Evolutionary conservation across 192 early-diverging fungal species (phyloP), one percentile per base, ranked within the genome.

Genomic region (Lobosporangium transversale): DNA sequence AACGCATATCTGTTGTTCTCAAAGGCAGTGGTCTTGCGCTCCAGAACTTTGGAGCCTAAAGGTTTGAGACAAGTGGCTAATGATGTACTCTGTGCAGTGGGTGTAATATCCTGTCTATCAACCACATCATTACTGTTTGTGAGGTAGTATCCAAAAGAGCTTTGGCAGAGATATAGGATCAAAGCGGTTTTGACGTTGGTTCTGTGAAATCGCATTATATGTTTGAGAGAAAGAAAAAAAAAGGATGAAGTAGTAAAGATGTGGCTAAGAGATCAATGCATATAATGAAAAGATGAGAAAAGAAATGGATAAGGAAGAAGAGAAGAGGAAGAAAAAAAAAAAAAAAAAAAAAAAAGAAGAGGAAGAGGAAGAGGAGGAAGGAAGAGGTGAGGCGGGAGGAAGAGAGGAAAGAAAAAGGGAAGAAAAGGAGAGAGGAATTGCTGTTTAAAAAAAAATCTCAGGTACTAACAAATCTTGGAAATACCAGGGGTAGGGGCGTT

Each of bases 11-110:
- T 21, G 15, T 70, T 36, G 18, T 11, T 47, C 23, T 53, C 43
- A 35, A 54, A 70, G 5, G 20, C n/a, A 0, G 68, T 29, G 3
- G 58, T 62, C 1, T 43, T 1, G 30, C 58, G 50, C 44, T 44
- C 29, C 18, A 70, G 58, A 20, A 70, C 68, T 14, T 55, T 70
- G 52, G 68, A 35, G 0, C 68, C 68, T 10, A 70, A 18, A 15
- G 68, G 59, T 18, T 61, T 45, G 6, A 70, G 53, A 42, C 68
- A 70, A 2, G 51, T 31, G 10, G 60, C 10, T 20, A 60, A 31
- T 7, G 44, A 51, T 1, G 65, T 49, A 24, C 53, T 64, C 30
- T n/a, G 14, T 7, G 63, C 51, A 11, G 23, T 27, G 23, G 62
- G 31, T 0, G 31, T 17, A 8, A 29, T 4, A 5, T 63, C 61